A percentile compares a stretch with the other conserved stretches of the same genome.
Conservation (phyloP, 78 protist genomes). For the Dictyostelium firmibasis region DNA sequence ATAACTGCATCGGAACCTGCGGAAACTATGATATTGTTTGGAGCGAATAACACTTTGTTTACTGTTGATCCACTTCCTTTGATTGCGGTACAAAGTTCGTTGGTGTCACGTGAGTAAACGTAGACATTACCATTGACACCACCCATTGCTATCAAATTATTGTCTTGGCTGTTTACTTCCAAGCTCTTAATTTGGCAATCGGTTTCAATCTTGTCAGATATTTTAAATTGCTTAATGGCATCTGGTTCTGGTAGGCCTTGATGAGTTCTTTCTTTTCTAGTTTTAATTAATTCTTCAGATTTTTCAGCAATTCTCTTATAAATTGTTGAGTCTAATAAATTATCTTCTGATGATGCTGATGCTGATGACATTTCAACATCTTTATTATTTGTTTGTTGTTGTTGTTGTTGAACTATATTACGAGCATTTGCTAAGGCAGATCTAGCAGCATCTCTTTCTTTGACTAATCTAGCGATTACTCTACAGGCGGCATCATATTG, state of each 20-base stretch:
- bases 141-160: conserved; percentile 52
- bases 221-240: conserved; percentile 17
- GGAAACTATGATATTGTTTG: conserved; percentile 66
- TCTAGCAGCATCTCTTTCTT: conserved; percentile 96
- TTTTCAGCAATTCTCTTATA: conserved; percentile 6
- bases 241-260: conserved; percentile 47
- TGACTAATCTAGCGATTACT: conserved; percentile 96
- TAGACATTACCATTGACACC: conserved; percentile 59
- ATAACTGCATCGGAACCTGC: conserved; percentile 61
- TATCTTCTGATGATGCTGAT: not conserved
- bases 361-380: not conserved
- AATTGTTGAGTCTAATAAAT: not conserved
- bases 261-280: conserved; percentile 75
- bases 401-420: not conserved
- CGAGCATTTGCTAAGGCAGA: conserved; percentile 28
- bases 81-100: not conserved
- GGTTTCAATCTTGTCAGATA: not conserved
- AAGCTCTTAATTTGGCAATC: conserved; percentile 24
- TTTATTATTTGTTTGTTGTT: not conserved
- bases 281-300: conserved; percentile 51
- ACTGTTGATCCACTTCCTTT: not conserved
- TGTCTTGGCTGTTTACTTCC: conserved; percentile 13
- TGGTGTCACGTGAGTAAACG: conserved; percentile 9
- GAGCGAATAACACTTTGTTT: conserved; percentile 80
- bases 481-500: conserved; percentile 99